A percentile compares a stretch with the other conserved stretches of the same genome.
Conservation (phyloP, 371 early-diverging fungal species). For the Smittium culicis region DNA sequence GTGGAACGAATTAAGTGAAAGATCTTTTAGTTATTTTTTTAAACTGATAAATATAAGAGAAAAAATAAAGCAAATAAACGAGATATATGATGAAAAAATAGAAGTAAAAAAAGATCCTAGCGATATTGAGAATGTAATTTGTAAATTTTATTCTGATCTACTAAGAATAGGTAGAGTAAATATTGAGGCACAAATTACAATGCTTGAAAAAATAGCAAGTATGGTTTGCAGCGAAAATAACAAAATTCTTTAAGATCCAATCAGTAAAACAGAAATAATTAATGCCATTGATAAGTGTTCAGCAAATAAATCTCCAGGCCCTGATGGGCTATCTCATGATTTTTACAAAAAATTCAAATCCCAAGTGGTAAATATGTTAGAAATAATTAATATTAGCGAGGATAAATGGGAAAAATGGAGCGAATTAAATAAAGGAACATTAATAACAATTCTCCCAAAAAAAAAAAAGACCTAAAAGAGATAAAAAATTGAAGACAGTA, state of each 20-base stretch:
- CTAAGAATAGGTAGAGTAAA: background rate
- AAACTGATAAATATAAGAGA: background rate
- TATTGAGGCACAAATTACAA: background rate
- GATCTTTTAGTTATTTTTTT: background rate
- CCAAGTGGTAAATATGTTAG: background rate
- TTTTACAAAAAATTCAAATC: background rate
- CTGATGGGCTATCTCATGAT: background rate
- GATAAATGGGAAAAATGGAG: background rate
- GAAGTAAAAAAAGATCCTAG: background rate
- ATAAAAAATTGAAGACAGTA: background rate
- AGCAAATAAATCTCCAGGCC: background rate
- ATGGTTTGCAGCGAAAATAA: background rate
- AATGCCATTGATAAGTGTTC: background rate
- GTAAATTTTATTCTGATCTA: slow-evolving; percentile 1
- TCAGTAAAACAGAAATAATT: background rate
- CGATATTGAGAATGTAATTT: background rate
- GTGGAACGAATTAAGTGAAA: slow-evolving; percentile 1
- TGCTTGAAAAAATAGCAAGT: background rate
- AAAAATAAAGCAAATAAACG: background rate
- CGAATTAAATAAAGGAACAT: too few relatives aligned
- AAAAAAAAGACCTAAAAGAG: background rate
- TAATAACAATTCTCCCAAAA: background rate
- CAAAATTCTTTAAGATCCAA: background rate
- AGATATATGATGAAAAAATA: background rate
- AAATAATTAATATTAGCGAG: background rate